Percentiles rank a stretch among this genome's conserved stretches.
Conservation (phyloP, 108 stramenopile species). For the Thalassiosira profunda region DNA sequence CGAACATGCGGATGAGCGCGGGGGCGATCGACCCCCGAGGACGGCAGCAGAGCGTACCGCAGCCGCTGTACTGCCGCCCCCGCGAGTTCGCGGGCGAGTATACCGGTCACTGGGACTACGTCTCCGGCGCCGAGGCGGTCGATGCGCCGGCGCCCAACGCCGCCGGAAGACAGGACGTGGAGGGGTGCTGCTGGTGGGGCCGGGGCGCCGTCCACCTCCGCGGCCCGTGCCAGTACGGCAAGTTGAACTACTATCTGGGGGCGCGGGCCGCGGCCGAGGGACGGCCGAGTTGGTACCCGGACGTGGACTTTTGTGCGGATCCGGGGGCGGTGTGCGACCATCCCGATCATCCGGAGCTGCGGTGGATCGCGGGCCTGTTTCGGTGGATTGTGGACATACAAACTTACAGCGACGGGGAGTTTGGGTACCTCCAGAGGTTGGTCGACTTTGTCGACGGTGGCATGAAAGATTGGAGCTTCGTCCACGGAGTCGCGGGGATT, state of each 20-base stretch:
- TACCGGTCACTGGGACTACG: constrained; percentile 49
- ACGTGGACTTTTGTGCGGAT: constrained; percentile 48
- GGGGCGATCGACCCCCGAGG: constrained; percentile 23
- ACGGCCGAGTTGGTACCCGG: constrained; percentile 24
- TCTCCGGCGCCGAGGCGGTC: constrained; percentile 13
- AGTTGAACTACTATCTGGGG: constrained; percentile 54
- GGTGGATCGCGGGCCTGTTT: constrained; percentile 53
- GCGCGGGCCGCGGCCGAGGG: constrained; percentile 39
- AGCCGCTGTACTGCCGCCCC: constrained; percentile 40
- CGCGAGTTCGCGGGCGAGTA: constrained; percentile 15
- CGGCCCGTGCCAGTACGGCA: constrained; percentile 54
- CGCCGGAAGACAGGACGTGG: constrained; percentile 46
- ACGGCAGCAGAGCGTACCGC: constrained; percentile 35
- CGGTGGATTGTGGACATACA: constrained; percentile 53
- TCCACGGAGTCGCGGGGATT: constrained; percentile 35
- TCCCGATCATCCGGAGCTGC: constrained; percentile 42
- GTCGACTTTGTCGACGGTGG: constrained; percentile 38
- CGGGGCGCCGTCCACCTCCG: constrained; percentile 50
- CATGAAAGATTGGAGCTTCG: constrained; percentile 36
- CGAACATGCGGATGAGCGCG: constrained; percentile 38
- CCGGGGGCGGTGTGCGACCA: constrained; percentile 46
- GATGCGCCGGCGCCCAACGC: constrained; percentile 34
- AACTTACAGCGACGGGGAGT: constrained; percentile 37
- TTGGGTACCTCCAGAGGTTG: constrained; percentile 42
- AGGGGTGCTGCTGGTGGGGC: constrained; percentile 61